Base-by-base conservation (phyloP, 116 monocot species). In the Papilionanthe hybrid region DNA sequence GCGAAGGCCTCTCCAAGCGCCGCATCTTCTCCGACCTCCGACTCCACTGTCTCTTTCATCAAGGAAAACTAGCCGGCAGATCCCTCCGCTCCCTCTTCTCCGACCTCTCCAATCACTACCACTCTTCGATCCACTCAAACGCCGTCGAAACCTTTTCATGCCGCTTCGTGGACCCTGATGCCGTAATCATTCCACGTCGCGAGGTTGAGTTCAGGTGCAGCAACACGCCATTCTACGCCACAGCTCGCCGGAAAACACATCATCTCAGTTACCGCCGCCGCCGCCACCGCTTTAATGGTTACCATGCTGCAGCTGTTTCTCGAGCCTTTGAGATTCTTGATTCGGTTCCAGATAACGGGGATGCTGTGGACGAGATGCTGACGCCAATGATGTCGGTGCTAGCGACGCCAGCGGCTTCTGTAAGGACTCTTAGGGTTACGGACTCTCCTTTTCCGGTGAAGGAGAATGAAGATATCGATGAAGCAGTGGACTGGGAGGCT, bases 201-300 rank as follows among this genome's bases (percentile, higher is more conserved):
- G 79, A 79, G 69, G 69, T 79, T 29, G 71, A 79, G 79, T 79
- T 79, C 50, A 79, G 79, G 50, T 79, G 79, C 69, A 79, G 69
- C 79, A 71, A 53, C 79, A 79, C 79, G 0, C 79, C 79, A 25
- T 72, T 72, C 29, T 79, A 19, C 53, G 45, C 47, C 19, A 1
- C 45, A 47, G 23, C 44, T 1, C 45, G 18, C 69, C 47, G 69
- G 20, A 13, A 19, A 69, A 20, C 18, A 11, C 56, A 71, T 17
- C 44, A 63, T 60, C 22, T 20, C 23, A 9, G 60, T 9, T 9
- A 27, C 28, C 13, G 69, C n/a, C 18, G 37, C 37, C 37, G 37
- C 37, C 37, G 37, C 37, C 37, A 48, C 19, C 43, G 41, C 19
- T 53, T 37, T 22, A 23, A 23, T 7, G 69, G 63, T 8, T 63